Base-by-base conservation (phyloP, 305 asterid genomes). In the Plantago rigida region DNA sequence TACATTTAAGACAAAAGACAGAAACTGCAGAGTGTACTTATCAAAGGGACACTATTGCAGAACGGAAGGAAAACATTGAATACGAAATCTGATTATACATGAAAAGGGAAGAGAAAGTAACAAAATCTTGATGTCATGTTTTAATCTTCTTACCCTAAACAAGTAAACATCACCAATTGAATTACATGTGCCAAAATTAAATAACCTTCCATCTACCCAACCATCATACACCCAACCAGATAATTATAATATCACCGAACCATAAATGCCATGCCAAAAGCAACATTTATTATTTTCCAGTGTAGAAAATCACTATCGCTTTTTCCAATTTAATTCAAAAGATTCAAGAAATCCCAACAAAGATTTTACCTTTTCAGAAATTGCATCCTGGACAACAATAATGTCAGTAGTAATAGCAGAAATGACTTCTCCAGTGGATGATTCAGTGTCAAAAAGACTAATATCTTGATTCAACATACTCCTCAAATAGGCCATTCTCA, bases 401-500 rank as follows among this genome's bases (percentile, higher is more conserved):
- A 89, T 83, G 39, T 89, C 99, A 26, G 70, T 83, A 3, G 99
- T 93, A 67, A 93, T 89, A 2, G 99, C 95, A 17, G 96, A 76
- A 74, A 92, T 89, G 47, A 92, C 96, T 75, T 92, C 85, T 1
- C 97, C 99, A 2, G 97, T 89, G 0, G 99, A 89, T 26, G 94
- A 70, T 56, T 93, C 96, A 0, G 92, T 89, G 50, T 93, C 99
- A 17, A 93, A 93, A 13, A 79, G 74, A 69, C 94, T 79, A 24
- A 93, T 85, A 12, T 93, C 99, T 74, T 93, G 96, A 74, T 73
- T 89, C 24, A 93, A 65, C 95, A 93, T 87, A 9, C 82, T 76
- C 61, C 79, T 77, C 65, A 92, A 45, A 73, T 92, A 92, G 2
- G 97, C 92, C 89, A 87, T 85, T 75, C 99, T 86, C 95, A 92